These are phyloP conservation scores for Chrysosporium keratinophilum DNA, from an alignment of 2,329 filamentous ascomycete genomes.

Conservation along the genomic window DNA sequence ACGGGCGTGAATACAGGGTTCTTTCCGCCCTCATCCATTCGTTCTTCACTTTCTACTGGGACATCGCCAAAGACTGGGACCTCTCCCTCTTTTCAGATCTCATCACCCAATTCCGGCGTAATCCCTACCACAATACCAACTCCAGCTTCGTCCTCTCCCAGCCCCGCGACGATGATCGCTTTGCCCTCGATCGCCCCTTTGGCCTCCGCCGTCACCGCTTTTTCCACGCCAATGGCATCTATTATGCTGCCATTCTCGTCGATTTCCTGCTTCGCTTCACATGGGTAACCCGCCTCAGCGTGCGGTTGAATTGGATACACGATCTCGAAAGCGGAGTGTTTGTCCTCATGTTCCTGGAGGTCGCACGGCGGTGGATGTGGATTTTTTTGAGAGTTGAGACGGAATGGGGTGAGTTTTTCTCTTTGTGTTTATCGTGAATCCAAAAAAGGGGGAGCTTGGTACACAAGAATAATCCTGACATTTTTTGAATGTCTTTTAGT, in stretches of 20 bases:
- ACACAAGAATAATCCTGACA: neutral
- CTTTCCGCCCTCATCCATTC: constrained; percentile 70
- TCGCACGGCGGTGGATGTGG: constrained; percentile 87
- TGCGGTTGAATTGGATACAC: constrained; percentile 70
- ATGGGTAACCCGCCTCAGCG: constrained; percentile 79
- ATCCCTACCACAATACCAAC: constrained; percentile 1
- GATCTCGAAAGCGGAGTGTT: constrained; percentile 87
- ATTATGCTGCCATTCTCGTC: constrained; percentile 69
- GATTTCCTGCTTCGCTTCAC: constrained; percentile 79
- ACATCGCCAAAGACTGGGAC: constrained; percentile 94
- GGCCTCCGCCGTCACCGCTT: constrained; percentile 65
- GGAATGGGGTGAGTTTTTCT: constrained; percentile 59
- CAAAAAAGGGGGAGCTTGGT: neutral
- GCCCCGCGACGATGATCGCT: neutral
- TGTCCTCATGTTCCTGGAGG: constrained; percentile 73
- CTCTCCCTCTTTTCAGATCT: constrained; percentile 63
- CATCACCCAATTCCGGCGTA: constrained; percentile 40
- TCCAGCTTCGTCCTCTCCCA: neutral
- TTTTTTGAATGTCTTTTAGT: constrained; percentile 28
- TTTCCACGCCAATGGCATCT: constrained; percentile 61
- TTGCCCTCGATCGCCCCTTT: constrained; percentile 48
- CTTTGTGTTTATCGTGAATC: neutral
- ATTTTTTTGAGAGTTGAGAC: constrained; percentile 93
- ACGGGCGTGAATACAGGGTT: constrained; percentile 45
- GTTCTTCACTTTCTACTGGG: constrained; percentile 97